Percentiles rank a stretch among this genome's conserved stretches.
These are phyloP conservation scores for Solanum okadae DNA, from an alignment of 257 asterid species.

Conservation along the genomic window DNA sequence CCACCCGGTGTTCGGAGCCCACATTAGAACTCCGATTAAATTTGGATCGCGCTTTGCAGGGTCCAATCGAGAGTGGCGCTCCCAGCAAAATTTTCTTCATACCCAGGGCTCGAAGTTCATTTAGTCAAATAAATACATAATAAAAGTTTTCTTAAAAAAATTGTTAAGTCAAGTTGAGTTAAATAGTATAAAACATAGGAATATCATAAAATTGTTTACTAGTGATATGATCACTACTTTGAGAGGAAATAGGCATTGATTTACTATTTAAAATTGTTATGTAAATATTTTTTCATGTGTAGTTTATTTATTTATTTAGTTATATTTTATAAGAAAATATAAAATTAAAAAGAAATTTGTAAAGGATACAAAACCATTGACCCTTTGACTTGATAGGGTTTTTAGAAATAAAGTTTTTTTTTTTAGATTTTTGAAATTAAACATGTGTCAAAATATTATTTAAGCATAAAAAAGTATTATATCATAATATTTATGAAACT, in stretches of 20 bases:
- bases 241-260: background rate
- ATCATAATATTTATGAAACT: too few relatives aligned
- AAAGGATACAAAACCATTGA: background rate
- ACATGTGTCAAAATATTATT: background rate
- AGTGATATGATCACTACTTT: background rate
- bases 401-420: too few relatives aligned
- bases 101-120: too few relatives aligned
- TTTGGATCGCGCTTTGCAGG: too few relatives aligned
- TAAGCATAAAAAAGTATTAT: background rate
- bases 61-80: fast-evolving
- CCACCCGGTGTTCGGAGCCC: fast-evolving
- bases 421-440: too few relatives aligned
- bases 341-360: background rate
- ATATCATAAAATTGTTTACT: background rate
- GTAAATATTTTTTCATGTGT: background rate
- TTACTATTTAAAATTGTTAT: background rate
- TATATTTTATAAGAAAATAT: too few relatives aligned
- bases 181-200: background rate
- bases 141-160: background rate
- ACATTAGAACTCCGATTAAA: too few relatives aligned
- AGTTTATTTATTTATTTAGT: too few relatives aligned
- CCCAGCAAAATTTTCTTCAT: too few relatives aligned
- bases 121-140: too few relatives aligned
- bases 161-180: too few relatives aligned
- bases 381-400: background rate